Evolutionary conservation across 2,329 filamentous ascomycete genomes (phyloP), one percentile per base, ranked within the genome.

Genomic region (Huntiella moniliformis): DNA sequence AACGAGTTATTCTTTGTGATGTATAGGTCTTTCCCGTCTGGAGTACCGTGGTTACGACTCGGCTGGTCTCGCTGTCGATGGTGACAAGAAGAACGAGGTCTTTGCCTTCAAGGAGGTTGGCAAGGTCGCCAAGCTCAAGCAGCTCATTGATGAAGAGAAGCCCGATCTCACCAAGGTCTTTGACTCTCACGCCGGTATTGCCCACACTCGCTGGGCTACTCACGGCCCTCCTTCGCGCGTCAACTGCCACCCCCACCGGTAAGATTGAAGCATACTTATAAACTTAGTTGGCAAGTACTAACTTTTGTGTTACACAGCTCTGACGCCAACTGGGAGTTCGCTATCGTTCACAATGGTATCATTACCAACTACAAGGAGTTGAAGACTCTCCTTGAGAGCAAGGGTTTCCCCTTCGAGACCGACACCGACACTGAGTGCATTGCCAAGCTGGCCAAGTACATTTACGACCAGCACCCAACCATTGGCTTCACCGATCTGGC

Each of bases 321-420:
- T 54, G 91, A 98, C 64, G 77, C 81, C 56, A 83, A 69, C 58
- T 98, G 88, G 86, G 82, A 98, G 67, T 98, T 98, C 65, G 74
- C 84, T 54, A 79, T 98, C 57, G 91, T 96, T 51, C 91, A 98
- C 80, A 98, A 98, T 67, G 91, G 91, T 61, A 98, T 98, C 73
- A 98, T 98, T 67, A 98, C 91, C 70, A 98, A 98, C 76, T 98
- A 98, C 77, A 98, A 98, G 74, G 91, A 98, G 69, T 71, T 98
- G 58, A 94, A 88, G 77, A 84, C 82, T 52, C 78, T 98, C 53
- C 74, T 98, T 55, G 75, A 81, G 67, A 74, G 73, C 71, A 98
- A 96, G 75, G 91, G 91, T 61, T 93, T 94, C 78, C 82, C 79
- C 60, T 98, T 98, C 63, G 91, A 98, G 78, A 98, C 91, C 44